Conservation (phyloP, 2,329 filamentous ascomycete genomes). For the Fusarium keratoplasticum region DNA sequence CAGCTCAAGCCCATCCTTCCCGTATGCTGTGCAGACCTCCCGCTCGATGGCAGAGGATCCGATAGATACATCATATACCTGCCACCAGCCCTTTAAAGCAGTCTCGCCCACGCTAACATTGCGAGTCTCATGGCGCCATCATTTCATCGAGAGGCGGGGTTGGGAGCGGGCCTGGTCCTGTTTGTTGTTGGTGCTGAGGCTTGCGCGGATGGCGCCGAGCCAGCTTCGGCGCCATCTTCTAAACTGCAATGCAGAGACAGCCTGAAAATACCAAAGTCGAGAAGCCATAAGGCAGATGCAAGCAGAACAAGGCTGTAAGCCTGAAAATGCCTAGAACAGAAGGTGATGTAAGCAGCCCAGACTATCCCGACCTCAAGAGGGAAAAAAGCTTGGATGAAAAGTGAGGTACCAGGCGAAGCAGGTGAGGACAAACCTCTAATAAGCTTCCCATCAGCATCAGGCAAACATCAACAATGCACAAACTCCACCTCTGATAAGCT, state of each 20-base stretch:
- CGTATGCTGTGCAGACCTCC: not conserved
- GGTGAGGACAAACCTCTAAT: not conserved
- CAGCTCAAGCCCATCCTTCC: not conserved
- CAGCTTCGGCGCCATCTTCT: constrained; percentile 12
- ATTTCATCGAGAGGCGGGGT: constrained; percentile 27
- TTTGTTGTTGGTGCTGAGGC: not conserved
- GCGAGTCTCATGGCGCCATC: constrained; percentile 20
- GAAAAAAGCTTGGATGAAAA: not conserved
- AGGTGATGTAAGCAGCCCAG: constrained; percentile 33
- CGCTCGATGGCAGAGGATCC: not conserved
- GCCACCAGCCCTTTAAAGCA: not conserved
- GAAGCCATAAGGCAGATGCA: constrained; percentile 8
- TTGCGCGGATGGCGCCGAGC: constrained; percentile 26
- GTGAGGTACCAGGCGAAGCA: not conserved
- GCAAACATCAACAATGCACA: constrained; percentile 12
- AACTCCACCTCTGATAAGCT: constrained; percentile 12
- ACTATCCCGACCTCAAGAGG: not conserved
- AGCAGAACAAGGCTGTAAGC: constrained; percentile 9
- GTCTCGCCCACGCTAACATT: not conserved
- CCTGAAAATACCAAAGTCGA: constrained; percentile 18
- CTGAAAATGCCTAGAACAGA: constrained; percentile 8
- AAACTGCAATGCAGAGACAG: constrained; percentile 2
- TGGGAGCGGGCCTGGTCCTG: not conserved
- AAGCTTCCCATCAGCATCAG: constrained; percentile 12
- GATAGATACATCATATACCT: not conserved